Evolutionary conservation across 306 rosid genomes (phyloP).

Genomic region (Fragaria iinumae): DNA sequence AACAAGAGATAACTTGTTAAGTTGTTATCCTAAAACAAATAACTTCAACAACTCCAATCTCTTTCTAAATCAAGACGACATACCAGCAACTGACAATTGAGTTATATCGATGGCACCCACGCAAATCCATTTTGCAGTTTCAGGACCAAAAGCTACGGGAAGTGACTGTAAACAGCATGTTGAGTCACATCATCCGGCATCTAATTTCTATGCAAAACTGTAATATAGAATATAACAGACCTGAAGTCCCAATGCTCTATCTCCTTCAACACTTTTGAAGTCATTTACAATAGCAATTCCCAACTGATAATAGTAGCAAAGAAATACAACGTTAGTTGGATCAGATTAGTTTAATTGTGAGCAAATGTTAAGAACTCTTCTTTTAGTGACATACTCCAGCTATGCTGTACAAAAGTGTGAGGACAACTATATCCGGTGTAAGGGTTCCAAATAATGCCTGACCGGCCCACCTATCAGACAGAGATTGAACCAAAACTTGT

Average conservation of each 20-base stretch:
- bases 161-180: conserved; percentile 68
- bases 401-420: conserved; percentile 86
- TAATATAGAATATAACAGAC: conserved; percentile 33
- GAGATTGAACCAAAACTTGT: conserved; percentile 21
- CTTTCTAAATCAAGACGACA: neutral
- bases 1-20: neutral
- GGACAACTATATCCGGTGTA: conserved; percentile 77
- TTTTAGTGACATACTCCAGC: conserved; percentile 77
- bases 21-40: neutral
- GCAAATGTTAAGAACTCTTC: conserved; percentile 22
- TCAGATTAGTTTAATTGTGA: conserved; percentile 13
- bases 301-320: conserved; percentile 52
- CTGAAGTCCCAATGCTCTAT: conserved; percentile 98
- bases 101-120: conserved; percentile 97
- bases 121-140: conserved; percentile 97
- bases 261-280: conserved; percentile 97
- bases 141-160: conserved; percentile 95
- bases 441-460: conserved; percentile 99
- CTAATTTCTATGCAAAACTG: conserved; percentile 10
- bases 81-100: conserved; percentile 87
- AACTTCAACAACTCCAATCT: neutral
- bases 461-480: conserved; percentile 92
- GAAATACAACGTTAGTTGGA: conserved; percentile 4
- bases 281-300: conserved; percentile 98
- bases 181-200: conserved; percentile 22